Evolutionary conservation across 208 protist species (phyloP).

Genomic region (Acanthamoeba sp.): DNA sequence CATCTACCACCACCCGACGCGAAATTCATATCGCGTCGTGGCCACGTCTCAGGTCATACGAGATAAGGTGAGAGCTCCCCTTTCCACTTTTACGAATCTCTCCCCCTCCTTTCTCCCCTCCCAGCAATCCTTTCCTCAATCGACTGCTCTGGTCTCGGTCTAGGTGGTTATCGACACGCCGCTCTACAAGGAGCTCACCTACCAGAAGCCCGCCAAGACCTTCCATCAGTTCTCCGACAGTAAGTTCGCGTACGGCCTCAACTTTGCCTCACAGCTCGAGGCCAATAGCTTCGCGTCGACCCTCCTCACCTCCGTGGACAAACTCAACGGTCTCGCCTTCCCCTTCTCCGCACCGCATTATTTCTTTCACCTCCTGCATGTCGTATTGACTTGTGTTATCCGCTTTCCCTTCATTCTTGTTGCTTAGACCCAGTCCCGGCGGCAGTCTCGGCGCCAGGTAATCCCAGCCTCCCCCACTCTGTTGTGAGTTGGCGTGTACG

Average conservation of each 20-base stretch:
- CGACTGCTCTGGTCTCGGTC: neutral
- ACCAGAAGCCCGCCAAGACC: slow-evolving; percentile 66
- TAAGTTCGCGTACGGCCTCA: slow-evolving; percentile 44
- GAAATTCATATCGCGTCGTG: neutral
- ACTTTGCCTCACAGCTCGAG: slow-evolving; percentile 66
- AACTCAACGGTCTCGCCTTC: slow-evolving; percentile 42
- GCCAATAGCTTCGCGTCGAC: slow-evolving; percentile 46
- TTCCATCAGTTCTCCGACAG: slow-evolving; percentile 69
- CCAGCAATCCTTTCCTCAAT: neutral
- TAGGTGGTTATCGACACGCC: slow-evolving; percentile 36
- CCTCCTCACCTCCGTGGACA: slow-evolving; percentile 4
- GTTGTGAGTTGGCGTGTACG: neutral
- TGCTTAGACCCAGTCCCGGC: too few species aligned
- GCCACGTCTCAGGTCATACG: slow-evolving; percentile 1
- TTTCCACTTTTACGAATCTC: too few species aligned
- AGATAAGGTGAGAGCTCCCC: neutral
- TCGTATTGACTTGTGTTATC: neutral
- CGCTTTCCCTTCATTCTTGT: neutral
- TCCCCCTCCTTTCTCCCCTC: neutral
- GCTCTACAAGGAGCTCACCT: slow-evolving; percentile 58
- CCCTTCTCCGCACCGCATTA: neutral
- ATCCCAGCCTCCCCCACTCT: too few species aligned
- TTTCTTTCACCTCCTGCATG: neutral
- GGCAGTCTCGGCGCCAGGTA: too few species aligned
- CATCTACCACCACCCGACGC: neutral